Percentiles rank a stretch among this genome's conserved stretches.
Conservation (phyloP, 495 filamentous ascomycete genomes). For the Penicillium pancosmium region DNA sequence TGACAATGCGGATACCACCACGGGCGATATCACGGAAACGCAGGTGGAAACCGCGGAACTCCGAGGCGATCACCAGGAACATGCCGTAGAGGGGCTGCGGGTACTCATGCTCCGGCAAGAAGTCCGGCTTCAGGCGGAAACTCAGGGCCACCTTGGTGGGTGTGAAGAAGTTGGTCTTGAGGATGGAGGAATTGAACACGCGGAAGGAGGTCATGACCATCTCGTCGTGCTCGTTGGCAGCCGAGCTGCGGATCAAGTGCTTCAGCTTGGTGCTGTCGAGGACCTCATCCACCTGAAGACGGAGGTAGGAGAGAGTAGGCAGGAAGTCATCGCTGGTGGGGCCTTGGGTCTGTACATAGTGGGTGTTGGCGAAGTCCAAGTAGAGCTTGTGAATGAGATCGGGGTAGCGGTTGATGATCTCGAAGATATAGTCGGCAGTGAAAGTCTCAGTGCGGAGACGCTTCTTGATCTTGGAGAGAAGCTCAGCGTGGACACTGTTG, state of each 20-base stretch:
- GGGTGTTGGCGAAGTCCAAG: conserved; percentile 85
- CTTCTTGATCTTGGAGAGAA: conserved; percentile 94
- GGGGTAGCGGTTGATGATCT: conserved; percentile 93
- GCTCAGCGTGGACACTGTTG: conserved; percentile 83
- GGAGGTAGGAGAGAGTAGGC: conserved; percentile 77
- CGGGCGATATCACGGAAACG: conserved; percentile 97
- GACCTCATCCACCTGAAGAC: conserved; percentile 71
- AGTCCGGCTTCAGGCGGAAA: conserved; percentile 88
- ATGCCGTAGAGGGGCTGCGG: conserved; percentile 93
- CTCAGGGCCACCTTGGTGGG: conserved; percentile 97
- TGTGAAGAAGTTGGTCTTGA: conserved; percentile 99
- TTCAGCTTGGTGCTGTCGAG: conserved; percentile 78
- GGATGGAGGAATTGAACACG: conserved; percentile 83
- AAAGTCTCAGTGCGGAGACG: conserved; percentile 95
- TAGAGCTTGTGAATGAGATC: conserved; percentile 87
- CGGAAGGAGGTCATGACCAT: conserved; percentile 98
- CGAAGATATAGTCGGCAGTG: conserved; percentile 94
- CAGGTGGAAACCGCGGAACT: conserved; percentile 96
- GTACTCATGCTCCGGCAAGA: conserved; percentile 90
- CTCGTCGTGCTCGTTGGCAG: conserved; percentile 91
- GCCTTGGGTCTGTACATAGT: conserved; percentile 83
- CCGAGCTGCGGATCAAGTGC: conserved; percentile 77
- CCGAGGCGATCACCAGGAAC: conserved; percentile 96
- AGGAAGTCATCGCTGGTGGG: conserved; percentile 71
- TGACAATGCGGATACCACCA: conserved; percentile 97